Conservation (phyloP, 2,329 filamentous ascomycete genomes). For the Zymoseptoria ardabiliae region DNA sequence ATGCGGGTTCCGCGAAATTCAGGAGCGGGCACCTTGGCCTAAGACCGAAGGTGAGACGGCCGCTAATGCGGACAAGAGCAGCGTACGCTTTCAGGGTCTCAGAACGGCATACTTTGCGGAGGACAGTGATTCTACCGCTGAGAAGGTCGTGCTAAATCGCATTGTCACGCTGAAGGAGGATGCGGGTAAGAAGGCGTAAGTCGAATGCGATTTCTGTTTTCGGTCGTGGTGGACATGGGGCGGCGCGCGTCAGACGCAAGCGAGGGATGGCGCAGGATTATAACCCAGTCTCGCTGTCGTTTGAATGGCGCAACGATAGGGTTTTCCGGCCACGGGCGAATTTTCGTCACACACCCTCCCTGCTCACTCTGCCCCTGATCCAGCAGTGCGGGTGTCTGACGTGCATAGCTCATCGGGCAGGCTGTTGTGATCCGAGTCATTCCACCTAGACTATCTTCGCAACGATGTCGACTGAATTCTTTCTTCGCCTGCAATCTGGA, state of each 20-base stretch:
- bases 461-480: not conserved
- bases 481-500: not conserved
- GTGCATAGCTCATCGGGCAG: not conserved
- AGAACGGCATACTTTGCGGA: conserved; percentile 78
- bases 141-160: conserved; percentile 80
- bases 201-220: not conserved
- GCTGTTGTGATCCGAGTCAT: not conserved
- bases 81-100: conserved; percentile 86
- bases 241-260: no score
- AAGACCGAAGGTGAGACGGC: conserved; percentile 64
- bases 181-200: conserved; percentile 51
- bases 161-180: conserved; percentile 92
- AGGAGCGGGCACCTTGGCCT: conserved; percentile 69
- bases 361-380: no score
- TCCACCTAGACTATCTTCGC: not conserved
- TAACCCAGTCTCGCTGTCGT: no score
- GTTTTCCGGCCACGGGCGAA: no score
- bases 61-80: conserved; percentile 49
- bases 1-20: conserved; percentile 72
- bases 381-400: no score
- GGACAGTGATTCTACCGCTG: conserved; percentile 55
- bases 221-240: not conserved
- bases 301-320: no score
- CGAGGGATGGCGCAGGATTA: no score
- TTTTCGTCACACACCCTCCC: no score